These are phyloP conservation scores for Eleusine coracana DNA, from an alignment of 176 grass and related monocot genomes.

Conservation along the genomic window DNA sequence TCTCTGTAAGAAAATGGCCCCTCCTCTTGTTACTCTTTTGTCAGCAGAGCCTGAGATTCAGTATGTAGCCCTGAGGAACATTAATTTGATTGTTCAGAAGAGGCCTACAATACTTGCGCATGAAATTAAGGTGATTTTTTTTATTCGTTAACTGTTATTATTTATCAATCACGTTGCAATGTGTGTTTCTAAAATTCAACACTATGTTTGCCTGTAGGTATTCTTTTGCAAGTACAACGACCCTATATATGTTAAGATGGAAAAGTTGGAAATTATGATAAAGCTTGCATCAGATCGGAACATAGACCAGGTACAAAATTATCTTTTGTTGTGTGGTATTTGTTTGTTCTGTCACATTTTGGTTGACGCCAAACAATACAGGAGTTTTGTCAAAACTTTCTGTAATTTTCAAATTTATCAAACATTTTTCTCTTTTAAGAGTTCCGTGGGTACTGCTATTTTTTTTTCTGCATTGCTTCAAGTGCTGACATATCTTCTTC, in stretches of 20 bases:
- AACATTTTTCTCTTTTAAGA: constrained; percentile 24
- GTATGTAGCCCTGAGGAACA: constrained; percentile 96
- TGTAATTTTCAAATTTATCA: constrained; percentile 10
- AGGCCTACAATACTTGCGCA: constrained; percentile 98
- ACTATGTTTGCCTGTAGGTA: constrained; percentile 57
- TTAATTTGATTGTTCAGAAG: constrained; percentile 99
- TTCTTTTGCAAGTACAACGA: constrained; percentile 99
- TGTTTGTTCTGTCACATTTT: neutral
- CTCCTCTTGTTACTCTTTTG: constrained; percentile 93
- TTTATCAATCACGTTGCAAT: constrained; percentile 3
- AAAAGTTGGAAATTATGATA: constrained; percentile 99
- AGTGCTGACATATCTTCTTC: constrained; percentile 38
- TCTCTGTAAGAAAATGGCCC: constrained; percentile 99
- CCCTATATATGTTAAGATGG: constrained; percentile 99
- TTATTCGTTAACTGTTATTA: constrained; percentile 38
- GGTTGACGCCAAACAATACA: neutral
- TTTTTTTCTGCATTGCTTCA: constrained; percentile 35
- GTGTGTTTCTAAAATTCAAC: constrained; percentile 4
- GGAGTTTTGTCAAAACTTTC: neutral
- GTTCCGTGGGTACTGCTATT: constrained; percentile 7
- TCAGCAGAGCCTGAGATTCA: constrained; percentile 99
- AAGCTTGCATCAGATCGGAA: constrained; percentile 96
- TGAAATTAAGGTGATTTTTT: constrained; percentile 95
- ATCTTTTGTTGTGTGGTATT: constrained; percentile 24
- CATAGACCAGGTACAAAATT: constrained; percentile 89